Conservation (phyloP, 176 grass and related monocot species). For the Aegilops umbellulata region DNA sequence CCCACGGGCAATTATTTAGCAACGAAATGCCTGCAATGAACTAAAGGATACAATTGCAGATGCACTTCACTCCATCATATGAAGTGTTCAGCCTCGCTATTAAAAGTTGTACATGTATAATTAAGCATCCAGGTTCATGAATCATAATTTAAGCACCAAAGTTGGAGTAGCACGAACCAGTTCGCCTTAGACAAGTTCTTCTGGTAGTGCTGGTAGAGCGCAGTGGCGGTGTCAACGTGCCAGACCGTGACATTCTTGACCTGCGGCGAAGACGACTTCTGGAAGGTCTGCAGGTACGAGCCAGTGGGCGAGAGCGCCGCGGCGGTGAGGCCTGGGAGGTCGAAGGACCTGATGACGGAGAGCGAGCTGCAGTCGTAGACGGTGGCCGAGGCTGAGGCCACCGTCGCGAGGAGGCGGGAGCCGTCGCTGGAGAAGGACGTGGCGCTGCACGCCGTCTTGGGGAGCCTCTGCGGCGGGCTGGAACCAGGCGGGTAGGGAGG, state of each 20-base stretch:
- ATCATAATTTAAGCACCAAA: not conserved
- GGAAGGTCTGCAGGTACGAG: conserved; percentile 84
- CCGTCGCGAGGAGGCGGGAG: conserved; percentile 64
- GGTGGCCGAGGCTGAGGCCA: conserved; percentile 46
- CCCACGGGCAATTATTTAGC: too few species aligned
- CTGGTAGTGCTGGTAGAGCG: conserved; percentile 72
- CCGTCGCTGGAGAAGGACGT: conserved; percentile 66
- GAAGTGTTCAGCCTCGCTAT: not conserved
- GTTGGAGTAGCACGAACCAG: conserved; percentile 50
- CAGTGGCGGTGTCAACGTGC: conserved; percentile 51
- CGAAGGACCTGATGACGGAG: conserved; percentile 60
- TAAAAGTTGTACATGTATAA: not conserved
- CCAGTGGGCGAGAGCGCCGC: conserved; percentile 70
- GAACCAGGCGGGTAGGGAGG: conserved; percentile 61
- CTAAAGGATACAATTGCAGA: not conserved
- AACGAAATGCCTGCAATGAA: not conserved
- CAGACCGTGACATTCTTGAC: conserved; percentile 89
- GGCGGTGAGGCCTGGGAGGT: conserved; percentile 68
- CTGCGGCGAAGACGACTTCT: conserved; percentile 71
- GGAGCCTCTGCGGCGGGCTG: conserved; percentile 51
- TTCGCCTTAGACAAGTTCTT: conserved; percentile 85
- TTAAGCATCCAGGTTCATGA: not conserved
- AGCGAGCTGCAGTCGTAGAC: conserved; percentile 61
- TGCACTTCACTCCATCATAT: not conserved
- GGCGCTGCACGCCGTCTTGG: conserved; percentile 51